A percentile compares a stretch with the other conserved stretches of the same genome.
phyloP scores from a whole-genome alignment of 129 eudicot species.

The Artemisia tridentata region DNA sequence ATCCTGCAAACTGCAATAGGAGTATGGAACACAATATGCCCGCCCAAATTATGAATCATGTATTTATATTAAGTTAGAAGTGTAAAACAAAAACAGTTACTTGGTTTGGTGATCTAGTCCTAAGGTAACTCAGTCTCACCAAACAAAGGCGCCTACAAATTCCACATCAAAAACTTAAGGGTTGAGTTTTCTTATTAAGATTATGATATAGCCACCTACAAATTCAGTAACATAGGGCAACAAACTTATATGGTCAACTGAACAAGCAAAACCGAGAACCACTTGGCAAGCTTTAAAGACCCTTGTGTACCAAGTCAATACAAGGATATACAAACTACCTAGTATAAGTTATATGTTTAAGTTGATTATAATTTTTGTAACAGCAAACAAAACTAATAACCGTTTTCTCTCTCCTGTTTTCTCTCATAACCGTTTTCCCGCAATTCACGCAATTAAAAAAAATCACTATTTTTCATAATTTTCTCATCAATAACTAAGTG shows the following conservation, averaged over 20 bases:
- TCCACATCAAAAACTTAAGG: background rate
- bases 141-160: background rate
- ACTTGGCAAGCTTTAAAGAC: constrained; percentile 8
- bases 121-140: background rate
- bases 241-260: constrained; percentile 6
- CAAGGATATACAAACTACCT: background rate
- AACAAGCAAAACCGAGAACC: background rate
- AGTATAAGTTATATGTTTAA: background rate
- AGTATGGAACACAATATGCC: background rate
- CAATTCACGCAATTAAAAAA: no score
- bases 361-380: background rate
- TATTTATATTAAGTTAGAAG: background rate
- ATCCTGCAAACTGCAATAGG: background rate
- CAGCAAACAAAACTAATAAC: no score
- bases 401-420: no score
- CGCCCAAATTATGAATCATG: background rate
- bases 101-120: background rate
- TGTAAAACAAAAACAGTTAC: background rate
- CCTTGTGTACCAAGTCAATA: background rate
- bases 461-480: no score
- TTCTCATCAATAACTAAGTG: no score
- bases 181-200: background rate
- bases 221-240: background rate
- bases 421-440: no score
- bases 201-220: background rate